Conservation (phyloP, 2,329 filamentous ascomycete species). For the Fusarium sulawesiense region DNA sequence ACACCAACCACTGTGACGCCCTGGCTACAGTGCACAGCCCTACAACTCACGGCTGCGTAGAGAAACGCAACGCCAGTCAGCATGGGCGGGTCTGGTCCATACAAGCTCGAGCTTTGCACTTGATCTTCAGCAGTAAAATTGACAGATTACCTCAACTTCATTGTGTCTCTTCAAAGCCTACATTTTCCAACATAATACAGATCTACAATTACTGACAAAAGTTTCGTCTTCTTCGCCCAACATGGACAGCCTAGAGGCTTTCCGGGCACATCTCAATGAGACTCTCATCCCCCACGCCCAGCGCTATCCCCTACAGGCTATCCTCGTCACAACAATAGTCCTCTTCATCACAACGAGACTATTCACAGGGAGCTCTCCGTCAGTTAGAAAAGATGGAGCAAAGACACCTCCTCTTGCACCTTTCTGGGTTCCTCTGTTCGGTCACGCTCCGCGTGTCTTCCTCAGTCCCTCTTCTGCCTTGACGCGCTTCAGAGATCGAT, state of each 20-base stretch:
- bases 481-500: slow-evolving; percentile 47
- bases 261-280: slow-evolving; percentile 28
- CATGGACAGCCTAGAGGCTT: slow-evolving; percentile 33
- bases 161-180: not conserved
- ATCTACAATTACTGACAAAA: not conserved
- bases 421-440: slow-evolving; percentile 53
- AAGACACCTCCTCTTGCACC: slow-evolving; percentile 46
- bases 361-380: slow-evolving; percentile 55
- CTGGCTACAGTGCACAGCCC: slow-evolving; percentile 34
- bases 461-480: slow-evolving; percentile 48
- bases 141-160: slow-evolving; percentile 33
- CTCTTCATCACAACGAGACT: slow-evolving; percentile 45
- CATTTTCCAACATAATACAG: not conserved
- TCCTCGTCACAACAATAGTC: slow-evolving; percentile 42
- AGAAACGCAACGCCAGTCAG: slow-evolving; percentile 24
- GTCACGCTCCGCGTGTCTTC: slow-evolving; percentile 51
- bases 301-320: slow-evolving; percentile 39
- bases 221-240: not conserved
- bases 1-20: slow-evolving; percentile 7
- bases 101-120: slow-evolving; percentile 23
- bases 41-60: slow-evolving; percentile 10
- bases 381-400: slow-evolving; percentile 26
- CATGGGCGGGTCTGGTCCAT: slow-evolving; percentile 33
- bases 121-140: slow-evolving; percentile 21
- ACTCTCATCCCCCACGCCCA: slow-evolving; percentile 36